These are phyloP conservation scores for Exsudoporus frostii DNA, from an alignment of 768 basidiomycete species.

Conservation along the genomic window DNA sequence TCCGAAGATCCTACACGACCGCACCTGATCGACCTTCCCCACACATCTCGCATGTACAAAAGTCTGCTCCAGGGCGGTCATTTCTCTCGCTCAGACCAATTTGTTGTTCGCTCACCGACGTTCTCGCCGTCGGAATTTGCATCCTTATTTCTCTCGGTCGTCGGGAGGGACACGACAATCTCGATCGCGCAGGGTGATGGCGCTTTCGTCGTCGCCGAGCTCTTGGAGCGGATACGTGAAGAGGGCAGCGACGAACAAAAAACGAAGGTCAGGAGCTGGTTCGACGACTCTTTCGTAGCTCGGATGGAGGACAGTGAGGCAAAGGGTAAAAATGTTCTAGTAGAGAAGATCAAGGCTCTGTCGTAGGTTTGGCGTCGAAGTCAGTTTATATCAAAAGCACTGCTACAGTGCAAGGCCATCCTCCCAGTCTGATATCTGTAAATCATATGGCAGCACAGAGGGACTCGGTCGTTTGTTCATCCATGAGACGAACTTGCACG, in stretches of 20 bases:
- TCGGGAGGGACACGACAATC: conserved; percentile 50
- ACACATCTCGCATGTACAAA: conserved; percentile 83
- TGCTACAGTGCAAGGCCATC: not conserved
- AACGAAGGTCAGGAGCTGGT: conserved; percentile 54
- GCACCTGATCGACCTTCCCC: conserved; percentile 79
- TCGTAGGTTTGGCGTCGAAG: conserved; percentile 10
- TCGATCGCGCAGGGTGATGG: conserved; percentile 62
- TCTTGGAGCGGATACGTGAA: conserved; percentile 56
- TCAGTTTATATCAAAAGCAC: conserved; percentile 9
- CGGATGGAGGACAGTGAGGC: conserved; percentile 51
- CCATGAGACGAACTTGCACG: not conserved
- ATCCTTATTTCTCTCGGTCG: conserved; percentile 47
- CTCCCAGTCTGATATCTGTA: not conserved
- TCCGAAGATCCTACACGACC: conserved; percentile 44
- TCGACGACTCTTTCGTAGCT: conserved; percentile 45
- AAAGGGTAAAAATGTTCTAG: conserved; percentile 70
- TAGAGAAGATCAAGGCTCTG: conserved; percentile 50
- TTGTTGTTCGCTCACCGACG: conserved; percentile 47
- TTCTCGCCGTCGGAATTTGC: conserved; percentile 67
- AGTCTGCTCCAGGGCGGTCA: conserved; percentile 89
- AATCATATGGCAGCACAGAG: not conserved
- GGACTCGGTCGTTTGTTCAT: not conserved
- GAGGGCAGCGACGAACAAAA: conserved; percentile 41
- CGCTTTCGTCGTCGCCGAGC: conserved; percentile 71
- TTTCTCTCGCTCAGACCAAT: conserved; percentile 60